Percentiles rank a stretch among this genome's conserved stretches.
Conservation (phyloP, 805 yeast species). For the Wickerhamomyces ciferrii region DNA sequence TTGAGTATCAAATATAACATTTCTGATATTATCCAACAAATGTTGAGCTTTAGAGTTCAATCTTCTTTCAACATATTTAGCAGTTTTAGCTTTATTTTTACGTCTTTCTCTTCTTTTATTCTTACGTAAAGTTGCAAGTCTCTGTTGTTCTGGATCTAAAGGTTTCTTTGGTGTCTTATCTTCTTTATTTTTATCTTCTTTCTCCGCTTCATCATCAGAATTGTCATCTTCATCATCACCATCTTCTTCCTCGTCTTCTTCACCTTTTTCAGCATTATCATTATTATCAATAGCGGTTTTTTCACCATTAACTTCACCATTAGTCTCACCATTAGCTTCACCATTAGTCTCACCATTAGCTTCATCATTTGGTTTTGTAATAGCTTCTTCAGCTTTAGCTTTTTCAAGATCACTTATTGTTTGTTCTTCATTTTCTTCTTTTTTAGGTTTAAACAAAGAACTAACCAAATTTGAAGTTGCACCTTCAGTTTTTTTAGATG, state of each 20-base stretch:
- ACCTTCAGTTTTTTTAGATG: not conserved
- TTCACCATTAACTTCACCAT: not conserved
- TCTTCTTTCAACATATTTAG: conserved; percentile 2
- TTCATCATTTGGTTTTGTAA: not conserved
- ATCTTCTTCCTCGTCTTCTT: not conserved
- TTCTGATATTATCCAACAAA: conserved; percentile 4
- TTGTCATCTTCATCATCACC: not conserved
- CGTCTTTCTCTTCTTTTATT: conserved; percentile 1
- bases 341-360: not conserved
- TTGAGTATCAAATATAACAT: conserved; percentile 8
- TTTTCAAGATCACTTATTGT: not conserved
- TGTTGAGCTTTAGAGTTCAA: conserved; percentile 2
- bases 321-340: not conserved
- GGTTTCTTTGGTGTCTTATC: not conserved
- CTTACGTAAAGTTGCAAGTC: not conserved
- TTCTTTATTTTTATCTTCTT: not conserved
- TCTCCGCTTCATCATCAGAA: not conserved
- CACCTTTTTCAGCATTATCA: not conserved
- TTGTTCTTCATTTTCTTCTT: not conserved
- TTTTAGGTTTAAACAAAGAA: not conserved
- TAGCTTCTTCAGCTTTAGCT: not conserved
- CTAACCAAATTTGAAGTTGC: not conserved
- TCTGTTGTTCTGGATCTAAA: conserved; percentile 1
- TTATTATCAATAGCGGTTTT: too few relatives aligned
- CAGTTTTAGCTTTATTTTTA: not conserved